phyloP scores from a whole-genome alignment of 495 filamentous ascomycete species.

The Podospora bellae-mahoneyi region DNA sequence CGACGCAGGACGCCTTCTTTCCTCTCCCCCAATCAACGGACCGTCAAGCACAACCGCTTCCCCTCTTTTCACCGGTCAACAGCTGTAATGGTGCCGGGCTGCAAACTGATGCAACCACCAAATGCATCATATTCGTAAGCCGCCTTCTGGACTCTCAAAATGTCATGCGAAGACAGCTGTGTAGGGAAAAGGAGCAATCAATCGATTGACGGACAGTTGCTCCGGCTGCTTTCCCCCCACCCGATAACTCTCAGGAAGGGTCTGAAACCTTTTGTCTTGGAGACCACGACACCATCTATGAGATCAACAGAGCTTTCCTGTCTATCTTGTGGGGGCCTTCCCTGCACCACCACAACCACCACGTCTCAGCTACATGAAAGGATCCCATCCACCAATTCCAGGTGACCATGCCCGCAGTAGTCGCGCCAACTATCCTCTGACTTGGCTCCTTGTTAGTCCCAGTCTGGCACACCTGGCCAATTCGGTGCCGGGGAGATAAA shows the following conservation, averaged over 20 bases:
- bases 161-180: background rate
- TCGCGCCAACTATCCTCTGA: background rate
- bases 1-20: constrained; percentile 3
- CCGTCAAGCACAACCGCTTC: background rate
- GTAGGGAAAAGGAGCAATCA: background rate
- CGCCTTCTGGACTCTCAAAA: background rate
- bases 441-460: background rate
- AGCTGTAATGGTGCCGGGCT: background rate
- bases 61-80: constrained; percentile 3
- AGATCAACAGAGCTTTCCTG: background rate
- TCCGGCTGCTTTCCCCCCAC: background rate
- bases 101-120: background rate
- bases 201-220: background rate
- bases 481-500: constrained; percentile 16
- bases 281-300: background rate
- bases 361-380: background rate
- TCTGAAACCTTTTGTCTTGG: background rate
- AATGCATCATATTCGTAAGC: background rate
- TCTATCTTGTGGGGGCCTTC: background rate
- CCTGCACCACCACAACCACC: background rate
- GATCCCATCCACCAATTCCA: background rate
- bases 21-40: background rate
- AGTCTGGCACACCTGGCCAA: constrained; percentile 12
- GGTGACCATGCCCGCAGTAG: constrained; percentile 3
- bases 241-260: background rate